Evolutionary conservation across 2,329 filamentous ascomycete genomes (phyloP), one percentile per base, ranked within the genome.

Genomic region (Fusarium robinianum): DNA sequence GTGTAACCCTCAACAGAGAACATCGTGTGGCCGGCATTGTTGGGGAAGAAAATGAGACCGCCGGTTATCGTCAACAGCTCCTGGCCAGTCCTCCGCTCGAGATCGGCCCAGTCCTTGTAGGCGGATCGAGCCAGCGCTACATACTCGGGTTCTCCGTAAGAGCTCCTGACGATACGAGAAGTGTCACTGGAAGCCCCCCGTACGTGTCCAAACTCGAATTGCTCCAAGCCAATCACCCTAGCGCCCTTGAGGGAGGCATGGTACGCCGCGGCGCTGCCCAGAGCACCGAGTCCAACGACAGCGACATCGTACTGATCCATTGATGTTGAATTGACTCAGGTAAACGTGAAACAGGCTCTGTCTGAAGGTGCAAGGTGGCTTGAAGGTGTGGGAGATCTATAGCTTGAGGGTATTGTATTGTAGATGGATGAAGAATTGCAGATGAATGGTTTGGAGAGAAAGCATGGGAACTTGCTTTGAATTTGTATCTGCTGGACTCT

Each of bases 151-250:
- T 48, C 41, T 2, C 51, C 50, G 6, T 61, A 59, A 0, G 58
- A 61, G 0, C 49, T 60, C 8, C 58, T 49, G 6, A 61, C 42
- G 4, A 61, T 62, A 2, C 58, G 51, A 0, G 58, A 61, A 1
- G 58, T 61, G n/a, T 61, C 58, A 22, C 57, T 49, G 0, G 58
- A 61, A 2, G 58, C 55, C 14, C 58, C 58, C 10, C 49, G 52
- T 3, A 61, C 41, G 8, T 61, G 49, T 1, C 58, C 58, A 12
- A 61, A 46, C 21, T 61, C 58, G 15, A 57, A 61, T 9, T 61
- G 58, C 11, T 61, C 57, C 7, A 61, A 60, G 2, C 41, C 54
- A 6, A 61, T 53, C 1, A 60, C 58, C 4, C 41, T 57, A 3
- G 44, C 52, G 5, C 58, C 58, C 23, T 57, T 61, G n/a, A 40